Percentiles rank a stretch among this genome's conserved stretches.
These are phyloP conservation scores for Pholiota conissans DNA, from an alignment of 768 basidiomycete species.

Conservation along the genomic window DNA sequence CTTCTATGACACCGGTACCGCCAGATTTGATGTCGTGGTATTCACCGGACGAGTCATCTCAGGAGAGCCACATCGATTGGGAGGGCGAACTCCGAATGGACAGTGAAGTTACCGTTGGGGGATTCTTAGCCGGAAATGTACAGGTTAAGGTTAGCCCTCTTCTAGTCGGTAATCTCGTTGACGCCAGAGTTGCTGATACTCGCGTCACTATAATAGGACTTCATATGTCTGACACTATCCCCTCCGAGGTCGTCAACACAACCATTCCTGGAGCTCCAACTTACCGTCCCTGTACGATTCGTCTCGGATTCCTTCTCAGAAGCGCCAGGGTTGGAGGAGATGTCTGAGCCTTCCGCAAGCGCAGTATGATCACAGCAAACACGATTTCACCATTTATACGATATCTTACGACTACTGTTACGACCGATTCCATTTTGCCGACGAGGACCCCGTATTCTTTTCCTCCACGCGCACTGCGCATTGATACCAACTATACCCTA, in stretches of 20 bases:
- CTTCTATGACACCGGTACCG: slow-evolving; percentile 44
- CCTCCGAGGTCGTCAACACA: slow-evolving; percentile 36
- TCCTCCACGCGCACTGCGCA: background rate
- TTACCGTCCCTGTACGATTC: slow-evolving; percentile 53
- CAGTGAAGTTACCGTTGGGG: slow-evolving; percentile 38
- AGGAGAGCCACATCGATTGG: slow-evolving; percentile 55
- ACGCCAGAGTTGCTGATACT: background rate
- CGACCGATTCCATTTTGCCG: background rate
- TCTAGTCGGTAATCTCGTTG: background rate
- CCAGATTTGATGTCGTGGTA: slow-evolving; percentile 28
- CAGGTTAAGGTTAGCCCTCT: slow-evolving; percentile 36
- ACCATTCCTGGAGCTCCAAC: slow-evolving; percentile 36
- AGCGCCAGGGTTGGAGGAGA: slow-evolving; percentile 14
- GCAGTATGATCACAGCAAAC: background rate
- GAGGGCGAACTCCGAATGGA: slow-evolving; percentile 47
- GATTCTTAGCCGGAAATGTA: slow-evolving; percentile 47
- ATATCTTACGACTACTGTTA: background rate
- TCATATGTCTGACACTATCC: slow-evolving; percentile 48
- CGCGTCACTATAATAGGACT: slow-evolving; percentile 44
- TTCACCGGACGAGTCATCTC: slow-evolving; percentile 21
- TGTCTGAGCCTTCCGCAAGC: background rate
- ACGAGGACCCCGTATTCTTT: background rate
- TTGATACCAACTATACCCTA: background rate
- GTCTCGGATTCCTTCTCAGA: slow-evolving; percentile 55
- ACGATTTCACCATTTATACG: background rate